A percentile compares a stretch with the other conserved stretches of the same genome.
Evolutionary conservation across 2,329 filamentous ascomycete species (phyloP).

Genomic region (Monosporascus sp.): DNA sequence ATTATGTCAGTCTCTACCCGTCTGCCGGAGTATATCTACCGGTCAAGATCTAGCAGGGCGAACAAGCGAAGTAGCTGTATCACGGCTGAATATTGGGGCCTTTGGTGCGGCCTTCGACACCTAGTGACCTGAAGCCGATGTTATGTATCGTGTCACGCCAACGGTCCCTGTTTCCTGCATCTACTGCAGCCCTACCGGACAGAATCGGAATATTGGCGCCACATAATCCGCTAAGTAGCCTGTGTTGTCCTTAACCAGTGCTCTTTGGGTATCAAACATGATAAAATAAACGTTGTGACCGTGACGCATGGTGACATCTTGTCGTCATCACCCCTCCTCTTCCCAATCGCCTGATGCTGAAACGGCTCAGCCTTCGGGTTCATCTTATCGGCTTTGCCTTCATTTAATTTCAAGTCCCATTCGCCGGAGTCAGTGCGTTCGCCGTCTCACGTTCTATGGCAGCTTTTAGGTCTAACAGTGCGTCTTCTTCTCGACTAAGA

Average conservation of each 20-base stretch:
- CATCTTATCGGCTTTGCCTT: not conserved
- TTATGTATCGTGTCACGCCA: not conserved
- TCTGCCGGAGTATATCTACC: not conserved
- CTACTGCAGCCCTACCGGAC: not conserved
- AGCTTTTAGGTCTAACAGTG: conserved; percentile 21
- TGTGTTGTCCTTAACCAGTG: not conserved
- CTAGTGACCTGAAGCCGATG: not conserved
- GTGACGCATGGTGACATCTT: not conserved
- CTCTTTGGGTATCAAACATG: not conserved
- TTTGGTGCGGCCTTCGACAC: not conserved
- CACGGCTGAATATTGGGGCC: conserved; percentile 1
- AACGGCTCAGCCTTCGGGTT: not conserved
- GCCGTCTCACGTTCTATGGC: conserved; percentile 15
- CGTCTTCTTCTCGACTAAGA: conserved; percentile 23
- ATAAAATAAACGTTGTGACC: not conserved
- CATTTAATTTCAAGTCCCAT: not conserved
- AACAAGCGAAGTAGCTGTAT: conserved; percentile 10
- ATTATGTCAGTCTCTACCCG: not conserved
- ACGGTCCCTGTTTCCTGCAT: not conserved
- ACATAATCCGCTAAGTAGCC: not conserved
- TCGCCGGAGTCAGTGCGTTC: not conserved
- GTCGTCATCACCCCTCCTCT: not conserved
- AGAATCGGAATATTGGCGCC: not conserved
- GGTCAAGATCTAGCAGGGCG: conserved; percentile 5
- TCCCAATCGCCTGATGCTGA: not conserved